Percentiles rank a stretch among this genome's conserved stretches.
Conservation (phyloP, 2,329 filamentous ascomycete genomes). For the Pseudopithomyces chartarum region DNA sequence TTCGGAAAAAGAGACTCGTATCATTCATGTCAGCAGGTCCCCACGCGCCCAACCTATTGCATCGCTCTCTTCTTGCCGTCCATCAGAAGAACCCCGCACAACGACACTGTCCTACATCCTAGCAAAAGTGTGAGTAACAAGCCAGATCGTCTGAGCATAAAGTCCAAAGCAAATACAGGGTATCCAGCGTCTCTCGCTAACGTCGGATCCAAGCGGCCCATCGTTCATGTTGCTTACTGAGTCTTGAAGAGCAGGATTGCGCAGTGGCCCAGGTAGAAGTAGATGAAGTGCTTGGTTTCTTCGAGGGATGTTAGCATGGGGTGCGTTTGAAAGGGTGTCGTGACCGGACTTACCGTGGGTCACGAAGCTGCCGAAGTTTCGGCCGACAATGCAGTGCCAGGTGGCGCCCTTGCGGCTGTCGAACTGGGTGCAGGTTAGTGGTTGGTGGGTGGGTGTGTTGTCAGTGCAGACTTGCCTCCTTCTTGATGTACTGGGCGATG, state of each 20-base stretch:
- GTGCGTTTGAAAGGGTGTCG: neutral
- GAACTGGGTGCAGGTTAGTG: conserved; percentile 66
- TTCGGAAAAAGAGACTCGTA: conserved; percentile 32
- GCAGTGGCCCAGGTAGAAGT: conserved; percentile 99
- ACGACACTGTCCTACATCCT: conserved; percentile 6
- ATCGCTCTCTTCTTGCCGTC: conserved; percentile 1
- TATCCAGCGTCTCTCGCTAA: conserved; percentile 9
- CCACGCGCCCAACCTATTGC: conserved; percentile 11
- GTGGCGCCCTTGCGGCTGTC: conserved; percentile 96
- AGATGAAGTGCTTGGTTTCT: conserved; percentile 99
- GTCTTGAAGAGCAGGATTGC: conserved; percentile 99
- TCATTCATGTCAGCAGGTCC: conserved; percentile 22
- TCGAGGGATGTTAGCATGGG: conserved; percentile 31
- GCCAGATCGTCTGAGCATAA: neutral
- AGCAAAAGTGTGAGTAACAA: neutral
- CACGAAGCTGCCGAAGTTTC: conserved; percentile 99
- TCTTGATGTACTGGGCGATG: conserved; percentile 95
- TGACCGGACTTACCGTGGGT: conserved; percentile 75
- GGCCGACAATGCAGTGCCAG: conserved; percentile 98
- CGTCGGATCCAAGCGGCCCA: conserved; percentile 7
- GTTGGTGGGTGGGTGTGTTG: neutral
- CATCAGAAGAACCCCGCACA: neutral
- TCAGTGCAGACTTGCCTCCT: conserved; percentile 64
- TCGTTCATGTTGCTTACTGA: conserved; percentile 62
- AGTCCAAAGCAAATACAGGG: neutral